Evolutionary conservation across 495 filamentous ascomycete species (phyloP).

Genomic region (Ramalina intermedia): DNA sequence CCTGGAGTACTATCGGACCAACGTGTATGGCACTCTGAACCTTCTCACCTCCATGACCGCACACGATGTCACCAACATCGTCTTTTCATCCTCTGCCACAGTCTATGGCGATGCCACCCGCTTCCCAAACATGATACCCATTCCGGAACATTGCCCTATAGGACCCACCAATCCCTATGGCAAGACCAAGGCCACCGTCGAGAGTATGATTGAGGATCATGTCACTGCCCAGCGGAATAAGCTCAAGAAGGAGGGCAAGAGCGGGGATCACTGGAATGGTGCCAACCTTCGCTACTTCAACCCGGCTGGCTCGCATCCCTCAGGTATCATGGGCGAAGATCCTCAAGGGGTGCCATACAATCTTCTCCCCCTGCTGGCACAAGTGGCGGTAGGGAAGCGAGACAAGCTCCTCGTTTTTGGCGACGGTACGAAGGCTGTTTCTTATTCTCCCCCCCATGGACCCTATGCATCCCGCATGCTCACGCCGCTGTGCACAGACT

Average conservation of each 20-base stretch:
- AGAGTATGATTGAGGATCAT: conserved; percentile 80
- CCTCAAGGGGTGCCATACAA: conserved; percentile 94
- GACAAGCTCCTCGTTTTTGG: conserved; percentile 92
- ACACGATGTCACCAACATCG: conserved; percentile 87
- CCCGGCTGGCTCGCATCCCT: conserved; percentile 87
- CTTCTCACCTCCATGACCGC: conserved; percentile 77
- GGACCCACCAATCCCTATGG: conserved; percentile 96
- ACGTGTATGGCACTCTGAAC: conserved; percentile 83
- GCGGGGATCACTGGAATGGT: conserved; percentile 74
- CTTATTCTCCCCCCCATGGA: conserved; percentile 8
- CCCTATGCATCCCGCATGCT: conserved; percentile 9
- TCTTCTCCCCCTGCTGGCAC: conserved; percentile 81
- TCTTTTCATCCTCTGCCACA: conserved; percentile 93
- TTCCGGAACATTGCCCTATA: conserved; percentile 90
- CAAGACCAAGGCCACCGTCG: conserved; percentile 82
- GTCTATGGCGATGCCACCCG: conserved; percentile 97
- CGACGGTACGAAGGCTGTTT: conserved; percentile 48
- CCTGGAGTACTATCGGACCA: conserved; percentile 93
- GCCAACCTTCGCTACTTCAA: conserved; percentile 96
- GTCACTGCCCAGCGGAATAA: conserved; percentile 79
- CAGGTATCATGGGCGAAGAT: conserved; percentile 96
- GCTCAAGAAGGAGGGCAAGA: conserved; percentile 62
- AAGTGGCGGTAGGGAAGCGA: conserved; percentile 88
- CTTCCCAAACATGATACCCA: conserved; percentile 95
- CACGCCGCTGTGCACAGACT: conserved; percentile 45